Evolutionary conservation across 257 asterid genomes (phyloP).

Genomic region (Craterostigma plantagineum): DNA sequence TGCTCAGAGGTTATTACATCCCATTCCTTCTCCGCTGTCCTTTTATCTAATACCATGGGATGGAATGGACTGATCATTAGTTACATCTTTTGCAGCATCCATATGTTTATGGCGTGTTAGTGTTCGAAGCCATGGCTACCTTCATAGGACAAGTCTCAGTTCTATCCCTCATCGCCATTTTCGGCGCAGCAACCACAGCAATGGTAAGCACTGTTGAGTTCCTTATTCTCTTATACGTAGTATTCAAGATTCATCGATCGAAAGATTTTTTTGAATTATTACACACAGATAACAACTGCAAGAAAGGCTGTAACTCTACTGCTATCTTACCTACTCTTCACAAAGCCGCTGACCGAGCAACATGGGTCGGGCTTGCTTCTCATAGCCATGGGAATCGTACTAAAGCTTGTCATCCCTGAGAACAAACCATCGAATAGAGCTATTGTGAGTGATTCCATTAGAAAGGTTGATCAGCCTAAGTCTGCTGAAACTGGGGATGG

Average conservation of each 20-base stretch:
- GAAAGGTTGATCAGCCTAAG: no score
- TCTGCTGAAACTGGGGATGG: conserved; percentile 8
- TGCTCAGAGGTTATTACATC: conserved; percentile 45
- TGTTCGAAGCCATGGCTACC: conserved; percentile 69
- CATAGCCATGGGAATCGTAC: conserved; percentile 35
- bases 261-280: background rate
- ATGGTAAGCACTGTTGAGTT: conserved; percentile 22
- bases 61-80: no score
- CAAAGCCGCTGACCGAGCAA: conserved; percentile 52
- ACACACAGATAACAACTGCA: conserved; percentile 55
- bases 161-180: conserved; percentile 46
- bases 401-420: conserved; percentile 38
- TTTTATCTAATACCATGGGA: no score
- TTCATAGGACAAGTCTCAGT: conserved; percentile 54
- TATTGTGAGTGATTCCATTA: no score
- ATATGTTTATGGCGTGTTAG: conserved; percentile 40
- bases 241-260: background rate
- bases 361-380: conserved; percentile 45
- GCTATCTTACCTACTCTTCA: conserved; percentile 42
- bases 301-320: conserved; percentile 55
- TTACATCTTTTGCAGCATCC: conserved; percentile 76
- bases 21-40: no score
- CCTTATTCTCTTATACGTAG: background rate
- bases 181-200: conserved; percentile 70
- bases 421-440: conserved; percentile 12